Percentiles rank a stretch among this genome's conserved stretches.
phyloP scores from a whole-genome alignment of 2,329 filamentous ascomycete species.

The Mariannaea elegans region DNA sequence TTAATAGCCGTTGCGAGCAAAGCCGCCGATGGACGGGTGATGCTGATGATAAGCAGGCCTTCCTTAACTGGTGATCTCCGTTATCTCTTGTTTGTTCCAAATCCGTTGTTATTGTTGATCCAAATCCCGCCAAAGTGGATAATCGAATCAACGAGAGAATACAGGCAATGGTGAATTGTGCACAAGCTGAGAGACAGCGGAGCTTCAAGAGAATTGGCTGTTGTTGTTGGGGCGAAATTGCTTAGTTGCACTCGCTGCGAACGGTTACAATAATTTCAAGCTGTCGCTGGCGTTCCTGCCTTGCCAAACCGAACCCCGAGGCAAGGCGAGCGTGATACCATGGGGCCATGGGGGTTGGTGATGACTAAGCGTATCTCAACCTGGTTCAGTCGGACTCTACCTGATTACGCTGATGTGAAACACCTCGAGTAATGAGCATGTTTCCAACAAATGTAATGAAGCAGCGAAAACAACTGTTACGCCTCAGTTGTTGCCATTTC shows the following conservation, averaged over 20 bases:
- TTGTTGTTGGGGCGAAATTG: conserved; percentile 23
- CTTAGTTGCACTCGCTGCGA: not conserved
- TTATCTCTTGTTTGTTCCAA: too few relatives aligned
- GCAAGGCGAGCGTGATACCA: not conserved
- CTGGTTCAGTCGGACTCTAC: too few relatives aligned
- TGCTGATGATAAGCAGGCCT: not conserved
- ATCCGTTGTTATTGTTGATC: too few relatives aligned
- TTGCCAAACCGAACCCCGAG: not conserved
- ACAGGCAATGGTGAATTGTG: not conserved
- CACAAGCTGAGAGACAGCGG: not conserved
- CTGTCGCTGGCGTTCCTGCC: conserved; percentile 5
- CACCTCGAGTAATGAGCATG: too few relatives aligned
- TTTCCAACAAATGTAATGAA: too few relatives aligned
- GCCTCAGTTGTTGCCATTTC: too few relatives aligned
- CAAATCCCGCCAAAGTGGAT: not conserved
- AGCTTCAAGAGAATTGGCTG: not conserved
- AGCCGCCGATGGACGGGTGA: conserved; percentile 3
- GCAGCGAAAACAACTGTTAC: too few relatives aligned
- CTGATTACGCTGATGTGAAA: too few relatives aligned
- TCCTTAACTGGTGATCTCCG: not conserved
- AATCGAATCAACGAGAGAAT: not conserved
- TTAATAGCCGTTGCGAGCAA: conserved; percentile 9
- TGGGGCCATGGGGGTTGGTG: not conserved
- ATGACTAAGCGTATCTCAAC: not conserved
- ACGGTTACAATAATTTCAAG: conserved; percentile 11